Evolutionary conservation across 2,329 filamentous ascomycete species (phyloP), one percentile per base, ranked within the genome.

Genomic region (Neopestalotiopsis sp.): DNA sequence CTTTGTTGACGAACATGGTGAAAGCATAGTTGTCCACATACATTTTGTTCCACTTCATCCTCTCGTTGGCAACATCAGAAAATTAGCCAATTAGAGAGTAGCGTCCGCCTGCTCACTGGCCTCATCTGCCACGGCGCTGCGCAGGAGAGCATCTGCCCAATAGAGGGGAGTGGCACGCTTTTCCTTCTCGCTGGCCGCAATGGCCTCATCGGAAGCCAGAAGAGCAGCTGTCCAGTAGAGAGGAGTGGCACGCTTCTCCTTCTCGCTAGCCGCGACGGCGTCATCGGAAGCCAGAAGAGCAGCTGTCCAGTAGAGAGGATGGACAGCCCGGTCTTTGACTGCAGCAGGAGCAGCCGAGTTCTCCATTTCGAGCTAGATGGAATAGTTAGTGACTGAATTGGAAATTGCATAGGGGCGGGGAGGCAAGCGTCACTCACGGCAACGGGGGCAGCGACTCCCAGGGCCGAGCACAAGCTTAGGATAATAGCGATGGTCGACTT

Each of bases 401-500:
- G 12, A 7, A 28, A 32, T 7, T 9, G 17, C 17, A 17, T 24
- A 9, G 6, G 45, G 4, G 24, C 20, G 12, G 34, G 17, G 4
- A 6, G 57, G n/a, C 30, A 20, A 17, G 1, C 34, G 13, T 38
- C 32, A 64, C 20, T 49, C 13, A 64, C 61, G 28, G 61, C 12
- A 12, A 64, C 12, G 13, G 61, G 61, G 12, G 61, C 38, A 24
- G 61, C 61, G 14, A 49, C 28, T 45, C 38, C 61, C 32, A 53
- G 42, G 40, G 28, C 61, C 24, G 61, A 64, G 61, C 40, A 64
- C 20, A 64, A 32, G 61, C 61, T 64, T 40, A 64, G 34, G 4
- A 64, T 64, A 10, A 49, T 17, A 14, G n/a, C 14, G 20, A 64
- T 13, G 34, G 59, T 49, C n/a, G 61, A 30, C 20, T 64, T 64